Evolutionary conservation across 2,329 filamentous ascomycete genomes (phyloP), one percentile per base, ranked within the genome.

Genomic region (Clathrospora elynae): DNA sequence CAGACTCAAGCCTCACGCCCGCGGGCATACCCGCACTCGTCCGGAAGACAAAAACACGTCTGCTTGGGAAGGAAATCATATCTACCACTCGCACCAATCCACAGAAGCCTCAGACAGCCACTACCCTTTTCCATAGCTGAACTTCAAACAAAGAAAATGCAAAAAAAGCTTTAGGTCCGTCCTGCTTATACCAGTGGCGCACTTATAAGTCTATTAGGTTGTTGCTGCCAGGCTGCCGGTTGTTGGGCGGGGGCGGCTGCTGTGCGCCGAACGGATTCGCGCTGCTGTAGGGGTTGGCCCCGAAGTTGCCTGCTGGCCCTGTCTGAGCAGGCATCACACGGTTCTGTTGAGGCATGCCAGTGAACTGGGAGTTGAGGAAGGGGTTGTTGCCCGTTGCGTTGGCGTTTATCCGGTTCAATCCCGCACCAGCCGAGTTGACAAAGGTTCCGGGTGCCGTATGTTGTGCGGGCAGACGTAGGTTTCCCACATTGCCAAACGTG

Each of bases 401-500:
- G 3, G 78, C 76, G 51, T 90, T 88, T 29, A 96, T 72, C 44
- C 82, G 81, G 57, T 83, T 83, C 43, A 88, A 74, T n/a, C 89
- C 88, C 24, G 86, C 78, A 35, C 93, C 93, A 5, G 93, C 90
- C 47, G 89, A 95, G 74, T 99, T 99, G 73, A 99, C 86, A 68
- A 97, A 99, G 0, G 88, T 95, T 17, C 92, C 93, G 0, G 93
- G 93, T 1, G 93, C 90, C 0, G 93, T 99, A 71, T 99, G 93
- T 68, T 99, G 93, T 2, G 93, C 85, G 1, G 93, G 93, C 53
- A 99, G 95, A 71, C 93, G 90, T 32, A 96, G 79, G 53, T 97
- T 89, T 56, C 93, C 93, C n/a, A 89, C 89, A 69, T 99, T 99
- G 54, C 93, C 93, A 68, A 95, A 99, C 0, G 93, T 99, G 67